Percentiles rank a stretch among this genome's conserved stretches.
phyloP scores from a whole-genome alignment of 73 alveolate genomes.

The Diophrys appendiculata region DNA sequence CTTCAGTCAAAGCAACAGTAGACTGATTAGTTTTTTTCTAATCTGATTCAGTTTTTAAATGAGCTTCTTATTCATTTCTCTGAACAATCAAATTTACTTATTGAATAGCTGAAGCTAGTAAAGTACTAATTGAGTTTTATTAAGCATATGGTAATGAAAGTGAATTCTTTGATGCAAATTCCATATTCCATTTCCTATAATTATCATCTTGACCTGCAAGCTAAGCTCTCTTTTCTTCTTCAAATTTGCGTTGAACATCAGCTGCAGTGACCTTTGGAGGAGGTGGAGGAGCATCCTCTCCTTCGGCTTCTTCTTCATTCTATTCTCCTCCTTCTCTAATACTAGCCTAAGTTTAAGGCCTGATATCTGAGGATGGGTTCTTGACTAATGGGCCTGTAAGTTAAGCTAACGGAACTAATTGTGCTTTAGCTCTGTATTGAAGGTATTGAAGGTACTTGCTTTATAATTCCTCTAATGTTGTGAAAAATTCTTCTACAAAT shows the following conservation, averaged over 20 bases:
- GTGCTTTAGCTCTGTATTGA: background rate
- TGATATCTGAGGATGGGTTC: too few species aligned
- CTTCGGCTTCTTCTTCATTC: background rate
- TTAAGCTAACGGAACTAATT: too few species aligned
- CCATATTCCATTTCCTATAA: background rate
- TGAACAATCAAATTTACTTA: background rate
- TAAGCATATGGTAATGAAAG: background rate
- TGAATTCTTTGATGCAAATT: background rate
- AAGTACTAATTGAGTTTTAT: background rate
- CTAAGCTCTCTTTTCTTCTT: too few species aligned
- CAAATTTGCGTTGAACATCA: too few species aligned
- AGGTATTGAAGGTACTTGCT: background rate
- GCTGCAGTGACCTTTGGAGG: too few species aligned
- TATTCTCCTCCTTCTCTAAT: background rate
- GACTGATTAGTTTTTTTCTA: background rate
- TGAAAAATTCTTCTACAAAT: background rate
- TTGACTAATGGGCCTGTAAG: too few species aligned
- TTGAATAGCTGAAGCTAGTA: background rate
- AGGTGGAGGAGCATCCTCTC: background rate
- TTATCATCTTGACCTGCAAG: background rate
- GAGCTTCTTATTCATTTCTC: background rate
- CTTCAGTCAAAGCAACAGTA: too few species aligned
- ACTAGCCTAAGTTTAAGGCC: too few species aligned
- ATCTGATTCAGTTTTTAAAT: background rate
- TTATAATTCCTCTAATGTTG: slow-evolving; percentile 1